These are phyloP conservation scores for Orbilia quercus DNA, from an alignment of 2,329 filamentous ascomycete genomes.

Conservation along the genomic window DNA sequence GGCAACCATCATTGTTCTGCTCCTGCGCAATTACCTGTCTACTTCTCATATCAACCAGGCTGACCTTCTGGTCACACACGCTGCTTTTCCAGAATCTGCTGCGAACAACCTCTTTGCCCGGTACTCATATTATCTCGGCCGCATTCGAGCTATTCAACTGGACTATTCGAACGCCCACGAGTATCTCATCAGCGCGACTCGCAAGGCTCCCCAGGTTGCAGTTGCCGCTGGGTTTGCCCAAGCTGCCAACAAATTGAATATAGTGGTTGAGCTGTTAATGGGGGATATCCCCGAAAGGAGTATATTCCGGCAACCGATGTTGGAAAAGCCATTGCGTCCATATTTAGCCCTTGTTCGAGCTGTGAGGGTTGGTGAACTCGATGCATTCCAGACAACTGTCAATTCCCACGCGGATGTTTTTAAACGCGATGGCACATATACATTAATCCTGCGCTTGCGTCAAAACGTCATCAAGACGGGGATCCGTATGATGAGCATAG, in stretches of 20 bases:
- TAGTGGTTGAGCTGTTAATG: slow-evolving; percentile 97
- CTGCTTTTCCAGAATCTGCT: slow-evolving; percentile 90
- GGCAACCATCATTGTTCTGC: slow-evolving; percentile 90
- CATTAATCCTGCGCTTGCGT: slow-evolving; percentile 88
- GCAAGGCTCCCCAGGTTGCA: slow-evolving; percentile 90
- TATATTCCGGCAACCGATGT: slow-evolving; percentile 86
- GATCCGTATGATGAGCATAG: slow-evolving; percentile 98
- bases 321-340: slow-evolving; percentile 88
- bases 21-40: slow-evolving; percentile 93
- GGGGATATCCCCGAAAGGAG: slow-evolving; percentile 96
- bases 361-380: slow-evolving; percentile 93
- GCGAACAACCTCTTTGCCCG: slow-evolving; percentile 98
- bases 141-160: slow-evolving; percentile 94
- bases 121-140: slow-evolving; percentile 96
- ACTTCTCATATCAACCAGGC: slow-evolving; percentile 98
- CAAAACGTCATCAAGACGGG: slow-evolving; percentile 99
- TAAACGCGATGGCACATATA: slow-evolving; percentile 93
- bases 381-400: slow-evolving; percentile 89
- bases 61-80: slow-evolving; percentile 93
- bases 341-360: slow-evolving; percentile 95
- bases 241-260: slow-evolving; percentile 92
- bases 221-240: slow-evolving; percentile 95
- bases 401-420: slow-evolving; percentile 84
- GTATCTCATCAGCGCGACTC: slow-evolving; percentile 89
- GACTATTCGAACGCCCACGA: slow-evolving; percentile 97